Base-by-base conservation (phyloP, 495 filamentous ascomycete genomes). In the Pyrenula aspistea region DNA sequence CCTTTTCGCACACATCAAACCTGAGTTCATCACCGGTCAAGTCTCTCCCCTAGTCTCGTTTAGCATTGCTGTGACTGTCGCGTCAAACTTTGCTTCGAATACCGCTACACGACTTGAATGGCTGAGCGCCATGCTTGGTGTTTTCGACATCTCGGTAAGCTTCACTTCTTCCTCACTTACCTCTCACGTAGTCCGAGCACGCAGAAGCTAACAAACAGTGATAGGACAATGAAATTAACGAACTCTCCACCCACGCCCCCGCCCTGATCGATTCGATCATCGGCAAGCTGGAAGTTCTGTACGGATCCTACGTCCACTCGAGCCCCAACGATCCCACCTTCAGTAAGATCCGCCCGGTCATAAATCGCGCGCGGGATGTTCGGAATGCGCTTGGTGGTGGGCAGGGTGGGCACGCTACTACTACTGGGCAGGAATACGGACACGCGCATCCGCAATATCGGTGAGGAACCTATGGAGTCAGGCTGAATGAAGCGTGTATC, bases 21-120 rank as follows among this genome's bases (percentile, higher is more conserved):
- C 90, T 0, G 66, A 73, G 2, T 94, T 87, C 65, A 68, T 96
- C 56, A 73, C 72, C 10, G 58, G 57, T 8, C 77, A 78, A n/a
- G 64, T 96, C 23, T 84, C 82, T 49, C 83, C 87, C 2, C 79
- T 97, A 47, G 80, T 96, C 21, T 73, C 85, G 3, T 79, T 97
- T 22, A 95, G 91, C 0, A 85, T 94, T 25, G 85, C 85, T 51
- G 88, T 89, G 1, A 89, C 88, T 12, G 79, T 97, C 15, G 87
- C 87, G 24, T 75, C 81, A 8, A 77, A 85, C 23, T 74, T 96
- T 58, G 73, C 84, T 24, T 79, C 78, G 25, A 79, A 86, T 61
- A 59, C 87, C 25, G 61, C 70, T 49, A 75, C 89, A 67, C 88
- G 89, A 58, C 71, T 98, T 10, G 68, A 71, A 23, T 93, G 91